These are phyloP conservation scores for Cystofilobasidium ferigula DNA, from an alignment of 768 basidiomycete genomes.

Conservation along the genomic window DNA sequence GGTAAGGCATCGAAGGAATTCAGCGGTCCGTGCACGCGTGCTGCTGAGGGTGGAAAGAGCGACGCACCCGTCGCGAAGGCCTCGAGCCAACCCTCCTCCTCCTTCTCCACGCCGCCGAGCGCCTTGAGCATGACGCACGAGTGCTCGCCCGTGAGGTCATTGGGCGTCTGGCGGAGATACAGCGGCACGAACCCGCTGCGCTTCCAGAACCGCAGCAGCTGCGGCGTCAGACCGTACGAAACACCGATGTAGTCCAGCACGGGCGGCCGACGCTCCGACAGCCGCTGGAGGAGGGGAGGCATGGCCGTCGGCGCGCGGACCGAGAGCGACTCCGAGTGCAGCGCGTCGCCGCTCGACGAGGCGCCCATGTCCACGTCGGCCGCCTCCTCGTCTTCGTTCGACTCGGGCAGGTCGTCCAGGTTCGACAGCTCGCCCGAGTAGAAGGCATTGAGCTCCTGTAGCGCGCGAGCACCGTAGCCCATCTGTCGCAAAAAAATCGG, in stretches of 20 bases:
- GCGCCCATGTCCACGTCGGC: constrained; percentile 39
- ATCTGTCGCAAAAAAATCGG: constrained; percentile 47
- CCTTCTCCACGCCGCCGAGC: constrained; percentile 51
- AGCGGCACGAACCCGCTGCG: constrained; percentile 79
- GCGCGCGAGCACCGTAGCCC: constrained; percentile 87
- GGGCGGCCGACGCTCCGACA: constrained; percentile 83
- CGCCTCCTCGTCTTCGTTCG: constrained; percentile 30
- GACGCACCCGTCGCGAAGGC: constrained; percentile 56
- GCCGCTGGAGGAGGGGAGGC: constrained; percentile 83
- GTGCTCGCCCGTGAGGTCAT: constrained; percentile 92
- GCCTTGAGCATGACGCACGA: constrained; percentile 90
- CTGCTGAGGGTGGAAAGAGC: background rate
- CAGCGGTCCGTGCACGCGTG: background rate
- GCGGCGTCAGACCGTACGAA: constrained; percentile 84
- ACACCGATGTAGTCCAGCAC: constrained; percentile 87
- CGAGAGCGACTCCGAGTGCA: constrained; percentile 65
- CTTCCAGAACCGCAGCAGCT: constrained; percentile 91
- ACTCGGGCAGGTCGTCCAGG: constrained; percentile 54
- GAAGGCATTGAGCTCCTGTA: constrained; percentile 76
- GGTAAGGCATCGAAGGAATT: background rate
- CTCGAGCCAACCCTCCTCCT: constrained; percentile 63
- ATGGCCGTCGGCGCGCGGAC: constrained; percentile 64
- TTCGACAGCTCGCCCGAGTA: constrained; percentile 88
- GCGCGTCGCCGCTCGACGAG: constrained; percentile 40
- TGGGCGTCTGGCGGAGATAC: constrained; percentile 84